Conservation (phyloP, 176 grass and related monocot species). For the Eragrostis curvula region DNA sequence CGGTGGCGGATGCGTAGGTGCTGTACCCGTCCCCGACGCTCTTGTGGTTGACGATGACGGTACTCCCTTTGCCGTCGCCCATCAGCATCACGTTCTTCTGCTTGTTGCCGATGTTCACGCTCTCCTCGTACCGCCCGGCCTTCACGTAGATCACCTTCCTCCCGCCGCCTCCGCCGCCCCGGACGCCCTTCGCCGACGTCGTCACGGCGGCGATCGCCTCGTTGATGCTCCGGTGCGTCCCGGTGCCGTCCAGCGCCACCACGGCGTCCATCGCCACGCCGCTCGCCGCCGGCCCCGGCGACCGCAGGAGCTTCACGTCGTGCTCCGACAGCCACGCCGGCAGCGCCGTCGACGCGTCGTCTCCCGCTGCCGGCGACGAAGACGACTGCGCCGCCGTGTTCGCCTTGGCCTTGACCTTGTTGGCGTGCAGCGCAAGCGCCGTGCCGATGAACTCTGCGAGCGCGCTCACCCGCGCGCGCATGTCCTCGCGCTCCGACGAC, state of each 20-base stretch:
- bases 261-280: conserved; percentile 61
- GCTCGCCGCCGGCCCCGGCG: conserved; percentile 35
- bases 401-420: conserved; percentile 4
- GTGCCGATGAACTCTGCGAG: conserved; percentile 71
- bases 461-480: conserved; percentile 43
- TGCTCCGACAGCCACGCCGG: conserved; percentile 61
- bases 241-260: conserved; percentile 76
- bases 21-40: conserved; percentile 61
- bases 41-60: conserved; percentile 61
- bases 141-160: conserved; percentile 86
- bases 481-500: conserved; percentile 26
- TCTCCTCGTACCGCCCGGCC: conserved; percentile 76
- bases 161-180: neutral
- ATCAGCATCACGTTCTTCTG: conserved; percentile 79
- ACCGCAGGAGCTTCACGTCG: conserved; percentile 53
- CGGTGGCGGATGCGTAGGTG: conserved; percentile 73
- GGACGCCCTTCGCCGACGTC: neutral
- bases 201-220: conserved; percentile 74
- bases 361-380: conserved; percentile 2
- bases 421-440: conserved; percentile 65
- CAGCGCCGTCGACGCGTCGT: conserved; percentile 10
- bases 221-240: conserved; percentile 72
- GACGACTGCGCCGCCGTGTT: neutral
- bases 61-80: conserved; percentile 83
- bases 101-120: conserved; percentile 48